These are phyloP conservation scores for Nyssa sinensis DNA, from an alignment of 148 eudicot genomes.

Conservation along the genomic window DNA sequence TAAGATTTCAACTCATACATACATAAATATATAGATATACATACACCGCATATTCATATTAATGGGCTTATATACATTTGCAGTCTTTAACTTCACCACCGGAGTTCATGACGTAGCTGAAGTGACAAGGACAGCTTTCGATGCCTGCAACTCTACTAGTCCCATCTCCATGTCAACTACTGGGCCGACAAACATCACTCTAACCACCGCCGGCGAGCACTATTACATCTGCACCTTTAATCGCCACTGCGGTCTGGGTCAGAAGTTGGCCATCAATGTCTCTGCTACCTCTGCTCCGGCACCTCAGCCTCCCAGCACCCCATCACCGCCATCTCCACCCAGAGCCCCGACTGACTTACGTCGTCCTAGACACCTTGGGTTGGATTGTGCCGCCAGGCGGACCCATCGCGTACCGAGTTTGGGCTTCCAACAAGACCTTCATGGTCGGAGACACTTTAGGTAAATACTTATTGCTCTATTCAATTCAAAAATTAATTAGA, in stretches of 20 bases:
- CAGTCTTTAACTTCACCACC: constrained; percentile 55
- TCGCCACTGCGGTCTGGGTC: constrained; percentile 17
- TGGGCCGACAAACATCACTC: constrained; percentile 24
- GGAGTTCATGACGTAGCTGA: constrained; percentile 59
- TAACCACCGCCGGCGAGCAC: constrained; percentile 14
- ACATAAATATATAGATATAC: too few relatives aligned
- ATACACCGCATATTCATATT: too few relatives aligned
- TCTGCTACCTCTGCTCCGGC: constrained; percentile 4
- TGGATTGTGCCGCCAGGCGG: constrained; percentile 30
- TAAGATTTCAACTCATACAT: constrained; percentile 12
- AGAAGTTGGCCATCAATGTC: constrained; percentile 12
- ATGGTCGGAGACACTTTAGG: constrained; percentile 28
- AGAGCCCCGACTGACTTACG: constrained; percentile 6
- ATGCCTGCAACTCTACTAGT: constrained; percentile 30
- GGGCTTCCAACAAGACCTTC: constrained; percentile 22
- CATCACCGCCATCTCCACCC: too few relatives aligned
- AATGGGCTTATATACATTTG: too few relatives aligned
- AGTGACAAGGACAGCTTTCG: constrained; percentile 40
- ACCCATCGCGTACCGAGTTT: constrained; percentile 9
- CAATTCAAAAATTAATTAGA: too few relatives aligned
- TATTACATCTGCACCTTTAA: constrained; percentile 32
- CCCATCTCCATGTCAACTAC: constrained; percentile 28
- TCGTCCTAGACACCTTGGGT: constrained; percentile 23
- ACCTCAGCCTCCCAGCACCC: neutral
- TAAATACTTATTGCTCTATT: too few relatives aligned